Percentiles rank a stretch among this genome's conserved stretches.
Conservation (phyloP, 352 stramenopile genomes). For the Globisporangium okanoganense region DNA sequence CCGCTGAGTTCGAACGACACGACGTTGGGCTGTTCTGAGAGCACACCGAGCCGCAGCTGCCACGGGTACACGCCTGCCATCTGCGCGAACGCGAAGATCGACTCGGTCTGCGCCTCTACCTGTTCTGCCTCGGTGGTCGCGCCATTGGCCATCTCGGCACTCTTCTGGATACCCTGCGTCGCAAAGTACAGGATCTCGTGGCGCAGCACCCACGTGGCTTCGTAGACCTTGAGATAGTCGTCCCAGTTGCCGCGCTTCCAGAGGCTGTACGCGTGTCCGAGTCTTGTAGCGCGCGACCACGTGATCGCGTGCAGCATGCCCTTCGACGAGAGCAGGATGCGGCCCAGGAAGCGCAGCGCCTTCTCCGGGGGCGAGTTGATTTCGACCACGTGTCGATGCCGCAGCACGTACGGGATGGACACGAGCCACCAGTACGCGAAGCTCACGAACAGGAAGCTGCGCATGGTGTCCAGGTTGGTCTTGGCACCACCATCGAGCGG, state of each 20-base stretch:
- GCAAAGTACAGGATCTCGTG: constrained; percentile 84
- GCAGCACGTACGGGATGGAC: constrained; percentile 63
- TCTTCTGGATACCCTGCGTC: constrained; percentile 73
- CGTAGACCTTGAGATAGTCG: constrained; percentile 83
- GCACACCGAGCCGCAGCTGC: constrained; percentile 43
- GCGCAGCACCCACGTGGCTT: constrained; percentile 79
- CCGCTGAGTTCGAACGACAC: constrained; percentile 73
- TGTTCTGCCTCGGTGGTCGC: constrained; percentile 8
- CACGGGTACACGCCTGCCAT: constrained; percentile 63
- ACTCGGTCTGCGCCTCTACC: constrained; percentile 22
- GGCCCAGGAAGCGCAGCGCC: constrained; percentile 57
- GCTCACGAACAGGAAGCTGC: constrained; percentile 69
- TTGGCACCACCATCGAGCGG: constrained; percentile 35
- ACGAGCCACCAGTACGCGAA: constrained; percentile 70
- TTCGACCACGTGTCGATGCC: constrained; percentile 45
- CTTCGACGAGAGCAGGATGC: constrained; percentile 62
- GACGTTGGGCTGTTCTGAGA: constrained; percentile 45
- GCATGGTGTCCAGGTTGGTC: constrained; percentile 78
- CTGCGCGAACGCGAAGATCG: constrained; percentile 67
- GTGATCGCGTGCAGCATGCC: constrained; percentile 60
- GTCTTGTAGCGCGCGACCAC: constrained; percentile 63
- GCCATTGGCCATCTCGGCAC: background rate
- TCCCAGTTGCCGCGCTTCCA: constrained; percentile 83
- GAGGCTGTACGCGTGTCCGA: constrained; percentile 59
- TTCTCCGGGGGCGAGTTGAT: constrained; percentile 58